Base-by-base conservation (phyloP, 2,329 filamentous ascomycete species). In the Calonectria pteridis region DNA sequence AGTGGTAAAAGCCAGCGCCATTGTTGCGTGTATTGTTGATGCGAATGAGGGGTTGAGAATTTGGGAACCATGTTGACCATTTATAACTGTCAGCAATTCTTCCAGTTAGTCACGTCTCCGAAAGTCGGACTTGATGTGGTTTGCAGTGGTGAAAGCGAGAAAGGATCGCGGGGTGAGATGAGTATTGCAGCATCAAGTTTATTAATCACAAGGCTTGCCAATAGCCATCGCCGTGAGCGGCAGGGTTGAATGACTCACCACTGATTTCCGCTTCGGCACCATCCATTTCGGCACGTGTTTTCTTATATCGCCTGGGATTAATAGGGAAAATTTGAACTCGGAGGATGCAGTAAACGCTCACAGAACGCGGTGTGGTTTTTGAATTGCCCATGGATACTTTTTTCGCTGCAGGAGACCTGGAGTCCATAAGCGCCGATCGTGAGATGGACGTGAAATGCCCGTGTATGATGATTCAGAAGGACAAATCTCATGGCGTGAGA, bases 1-100 rank as follows among this genome's bases (percentile, higher is more conserved):
- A 46, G 89, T 91, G 43, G 85, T 81, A 76, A 89, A 91, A 13
- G 84, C 74, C 31, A 89, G 84, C 33, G 81, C 81, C 80, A 84
- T 84, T 31, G 3, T 23, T 40, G 31, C 28, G 51, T 18, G 18
- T 10, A 10, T n/a, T 14, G 33, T 28, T 28, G 23, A 26, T 62
- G 55, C 3, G 33, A 28, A 29, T 26, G 55, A 40, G 35, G 35
- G 33, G 46, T 55, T 11, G 26, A 58, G 20, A 20, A 67, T n/a
- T 31, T 23, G 7, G 33, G 16, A 26, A 35, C 26, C 35, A 46
- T 43, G 16, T 16, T 23, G 14, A 40, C 18, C n/a, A n/a, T 37
- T 16, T 14, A 62, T 40, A 28, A 26, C 11, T 10, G 23, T 62
- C 33, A 40, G 4, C 14, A 28, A 33, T 11, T 29, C 51, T n/a